These are phyloP conservation scores for Myriosclerotinia scirpicola DNA, from an alignment of 2,329 filamentous ascomycete genomes.

Conservation along the genomic window DNA sequence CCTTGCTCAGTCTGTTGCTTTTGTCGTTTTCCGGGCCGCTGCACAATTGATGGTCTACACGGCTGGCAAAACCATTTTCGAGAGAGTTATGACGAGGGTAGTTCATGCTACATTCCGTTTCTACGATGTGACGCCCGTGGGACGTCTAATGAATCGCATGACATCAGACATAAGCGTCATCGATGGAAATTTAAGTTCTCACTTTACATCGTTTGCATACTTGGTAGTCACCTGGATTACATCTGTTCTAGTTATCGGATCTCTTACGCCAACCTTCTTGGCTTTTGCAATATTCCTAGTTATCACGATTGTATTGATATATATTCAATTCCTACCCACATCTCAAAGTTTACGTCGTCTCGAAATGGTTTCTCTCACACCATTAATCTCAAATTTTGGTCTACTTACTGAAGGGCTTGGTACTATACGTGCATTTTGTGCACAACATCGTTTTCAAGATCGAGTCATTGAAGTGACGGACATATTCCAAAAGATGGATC, in stretches of 20 bases:
- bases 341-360: constrained; percentile 81
- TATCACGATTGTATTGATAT: constrained; percentile 68
- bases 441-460: constrained; percentile 75
- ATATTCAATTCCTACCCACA: constrained; percentile 74
- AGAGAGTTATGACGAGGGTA: constrained; percentile 68
- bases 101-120: constrained; percentile 83
- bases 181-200: constrained; percentile 78
- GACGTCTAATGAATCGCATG: constrained; percentile 86
- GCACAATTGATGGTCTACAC: constrained; percentile 77
- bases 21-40: constrained; percentile 61
- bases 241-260: constrained; percentile 74
- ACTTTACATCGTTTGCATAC: constrained; percentile 71
- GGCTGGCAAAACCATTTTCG: constrained; percentile 75
- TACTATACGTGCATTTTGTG: constrained; percentile 81
- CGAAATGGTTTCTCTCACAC: constrained; percentile 86
- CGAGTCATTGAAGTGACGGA: constrained; percentile 80
- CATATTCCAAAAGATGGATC: constrained; percentile 90
- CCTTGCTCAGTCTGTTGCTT: constrained; percentile 57
- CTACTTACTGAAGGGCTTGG: constrained; percentile 82
- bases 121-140: constrained; percentile 87
- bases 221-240: constrained; percentile 69
- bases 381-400: constrained; percentile 89
- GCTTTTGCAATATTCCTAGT: constrained; percentile 69
- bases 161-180: constrained; percentile 88
- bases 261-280: constrained; percentile 75